phyloP scores from a whole-genome alignment of 768 basidiomycete species.

The Termitomyces sp. region DNA sequence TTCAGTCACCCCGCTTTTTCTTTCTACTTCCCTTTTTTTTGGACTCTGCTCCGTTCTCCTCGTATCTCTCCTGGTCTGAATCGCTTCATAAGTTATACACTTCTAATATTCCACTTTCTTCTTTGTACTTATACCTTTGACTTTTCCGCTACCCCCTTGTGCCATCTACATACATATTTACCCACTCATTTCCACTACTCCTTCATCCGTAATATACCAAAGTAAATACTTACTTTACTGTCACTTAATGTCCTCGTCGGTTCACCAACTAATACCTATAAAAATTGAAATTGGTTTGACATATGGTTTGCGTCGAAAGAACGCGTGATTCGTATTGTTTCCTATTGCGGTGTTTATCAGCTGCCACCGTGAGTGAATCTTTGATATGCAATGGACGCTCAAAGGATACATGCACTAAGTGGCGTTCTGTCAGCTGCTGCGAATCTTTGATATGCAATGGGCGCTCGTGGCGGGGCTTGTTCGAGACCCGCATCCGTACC shows the following conservation, averaged over 20 bases:
- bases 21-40: background rate
- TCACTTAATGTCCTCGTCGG: constrained; percentile 10
- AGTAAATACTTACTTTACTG: constrained; percentile 13
- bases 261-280: constrained; percentile 2
- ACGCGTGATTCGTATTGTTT: no score
- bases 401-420: background rate
- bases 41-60: background rate
- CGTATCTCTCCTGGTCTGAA: background rate
- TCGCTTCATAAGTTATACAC: constrained; percentile 12
- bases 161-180: constrained; percentile 9
- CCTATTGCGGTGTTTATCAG: no score
- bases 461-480: background rate
- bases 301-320: background rate
- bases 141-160: constrained; percentile 2
- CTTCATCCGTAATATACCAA: constrained; percentile 10
- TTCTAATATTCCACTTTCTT: constrained; percentile 9
- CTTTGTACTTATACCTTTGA: constrained; percentile 6
- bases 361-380: background rate
- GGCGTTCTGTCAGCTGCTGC: background rate
- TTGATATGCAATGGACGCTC: background rate
- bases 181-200: constrained; percentile 4
- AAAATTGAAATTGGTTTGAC: constrained; percentile 1
- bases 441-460: background rate
- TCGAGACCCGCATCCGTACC: background rate
- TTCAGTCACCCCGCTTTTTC: background rate